Base-by-base conservation (phyloP, 2,329 filamentous ascomycete species). In the Rosellinia necatrix region DNA sequence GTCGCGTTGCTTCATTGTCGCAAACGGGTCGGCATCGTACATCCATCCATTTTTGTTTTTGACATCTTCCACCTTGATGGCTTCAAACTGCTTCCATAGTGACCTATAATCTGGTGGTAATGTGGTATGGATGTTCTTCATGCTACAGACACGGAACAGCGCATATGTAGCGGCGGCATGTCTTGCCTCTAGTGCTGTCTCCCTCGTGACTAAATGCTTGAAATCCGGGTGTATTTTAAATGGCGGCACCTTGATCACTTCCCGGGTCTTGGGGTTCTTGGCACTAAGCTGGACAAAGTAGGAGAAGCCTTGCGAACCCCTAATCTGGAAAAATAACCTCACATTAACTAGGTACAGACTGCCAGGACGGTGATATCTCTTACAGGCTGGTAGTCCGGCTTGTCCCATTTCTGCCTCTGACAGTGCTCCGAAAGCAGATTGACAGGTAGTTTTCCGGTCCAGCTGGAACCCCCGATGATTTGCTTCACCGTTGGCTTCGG, bases 401-500 rank as follows among this genome's bases (percentile, higher is more conserved):
- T 93, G 63, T 91, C 90, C 94, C 94, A 99, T 71, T 91, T 91
- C 72, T 96, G 90, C 73, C 93, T 96, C 75, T 96, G 92, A 68
- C 92, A 97, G 75, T 96, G 90, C 78, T 97, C 94, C 30, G 90
- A 91, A 61, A 97, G 83, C 67, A 97, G 81, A 70, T 96, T 97
- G 62, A 97, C 90, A 1, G 94, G 94, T 27, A 99, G 78, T 72
- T 99, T 99, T 35, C 94, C 94, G 0, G 94, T 99, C 94, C 94
- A 99, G 65, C 92, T 97, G 56, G 91, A 86, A 44, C 94, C 94
- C 37, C 92, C 94, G 68, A 99, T 96, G 63, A 99, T 78, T 65
- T 96, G 91, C 73, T 88, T 88, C 40, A 82, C 81, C 1, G 86
- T 86, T 12, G 83, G 85, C 64, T 86, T 84, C 0, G 81, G 81